phyloP scores from a whole-genome alignment of 192 early-diverging fungal genomes.

The Linnemannia zychae region DNA sequence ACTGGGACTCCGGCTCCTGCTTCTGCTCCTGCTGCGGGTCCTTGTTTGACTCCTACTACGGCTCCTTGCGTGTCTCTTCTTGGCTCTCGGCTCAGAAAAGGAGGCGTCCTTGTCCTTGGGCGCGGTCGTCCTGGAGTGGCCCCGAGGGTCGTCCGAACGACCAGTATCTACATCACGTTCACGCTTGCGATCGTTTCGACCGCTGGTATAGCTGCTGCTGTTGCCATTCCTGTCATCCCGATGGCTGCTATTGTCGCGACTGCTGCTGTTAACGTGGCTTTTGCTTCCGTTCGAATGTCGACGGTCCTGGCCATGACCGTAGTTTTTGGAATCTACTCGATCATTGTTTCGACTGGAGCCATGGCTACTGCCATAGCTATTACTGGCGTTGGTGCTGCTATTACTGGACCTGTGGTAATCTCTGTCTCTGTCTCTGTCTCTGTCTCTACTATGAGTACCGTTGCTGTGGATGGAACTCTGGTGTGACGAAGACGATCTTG shows the following conservation, averaged over 20 bases:
- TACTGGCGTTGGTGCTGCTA: neutral
- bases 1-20: conserved; percentile 22
- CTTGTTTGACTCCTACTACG: conserved; percentile 28
- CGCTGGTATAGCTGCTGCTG: neutral
- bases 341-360: conserved; percentile 24
- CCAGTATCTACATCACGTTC: conserved; percentile 17
- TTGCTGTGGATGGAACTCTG: neutral
- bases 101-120: conserved; percentile 12
- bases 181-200: conserved; percentile 28
- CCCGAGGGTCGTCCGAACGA: conserved; percentile 1
- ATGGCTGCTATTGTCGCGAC: neutral
- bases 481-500: conserved; percentile 16
- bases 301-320: conserved; percentile 23
- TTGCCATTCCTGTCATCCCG: conserved; percentile 8
- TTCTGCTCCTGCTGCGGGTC: conserved; percentile 17
- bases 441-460: neutral
- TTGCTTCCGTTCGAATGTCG: conserved; percentile 25
- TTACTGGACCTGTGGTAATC: neutral
- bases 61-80: conserved; percentile 40
- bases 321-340: conserved; percentile 33
- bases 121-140: neutral
- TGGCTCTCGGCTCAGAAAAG: conserved; percentile 18
- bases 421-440: conserved; percentile 15
- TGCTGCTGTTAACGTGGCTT: neutral
- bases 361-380: neutral